Base-by-base conservation (phyloP, 768 basidiomycete species). In the Rhodotorula babjevae region DNA sequence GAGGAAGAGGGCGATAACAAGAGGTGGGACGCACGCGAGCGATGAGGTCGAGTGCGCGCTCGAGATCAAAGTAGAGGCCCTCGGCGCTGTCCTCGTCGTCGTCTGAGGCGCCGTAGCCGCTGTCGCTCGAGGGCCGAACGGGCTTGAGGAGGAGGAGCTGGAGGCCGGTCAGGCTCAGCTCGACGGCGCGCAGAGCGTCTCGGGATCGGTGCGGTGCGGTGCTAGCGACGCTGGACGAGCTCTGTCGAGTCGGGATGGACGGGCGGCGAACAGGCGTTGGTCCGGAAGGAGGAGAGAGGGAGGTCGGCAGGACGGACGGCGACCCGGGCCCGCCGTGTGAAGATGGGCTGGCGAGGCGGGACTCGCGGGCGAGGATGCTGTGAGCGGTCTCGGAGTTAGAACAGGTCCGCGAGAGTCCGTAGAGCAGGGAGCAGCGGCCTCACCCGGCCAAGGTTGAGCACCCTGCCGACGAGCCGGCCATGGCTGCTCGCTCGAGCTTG, bases 371-470 rank as follows among this genome's bases (percentile, higher is more conserved):
- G 14, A 46, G 44, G 44, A 46, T 46, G 44, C 44, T 46, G 44
- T 46, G 44, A 8, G 42, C 9, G 42, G 42, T 14, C 9, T 42
- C 7, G 9, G 14, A 14, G 42, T 42, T 7, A 42, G 42, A 7
- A 42, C 42, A 42, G 42, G 14, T 7, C 7, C 42, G 14, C 42
- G 7, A 1, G 23, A 14, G 8, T 31, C n/a, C 42, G 46, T 21
- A 25, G 12, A 36, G 27, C 23, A 23, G 49, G 19, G 49, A 11
- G 21, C 19, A 3, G 21, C 40, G 29, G 8, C 44, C 69, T 55
- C 21, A 75, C 73, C 68, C 71, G 27, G 53, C 73, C 10, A 71
- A 42, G 23, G 73, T 68, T 0, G 67, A 59, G 29, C 73, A 75
- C 7, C 66, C 73, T 0, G 67, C 58, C 3, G 58, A 50, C 23